Evolutionary conservation across 78 protist genomes (phyloP).

Genomic region (Cyanophora paradoxa): DNA sequence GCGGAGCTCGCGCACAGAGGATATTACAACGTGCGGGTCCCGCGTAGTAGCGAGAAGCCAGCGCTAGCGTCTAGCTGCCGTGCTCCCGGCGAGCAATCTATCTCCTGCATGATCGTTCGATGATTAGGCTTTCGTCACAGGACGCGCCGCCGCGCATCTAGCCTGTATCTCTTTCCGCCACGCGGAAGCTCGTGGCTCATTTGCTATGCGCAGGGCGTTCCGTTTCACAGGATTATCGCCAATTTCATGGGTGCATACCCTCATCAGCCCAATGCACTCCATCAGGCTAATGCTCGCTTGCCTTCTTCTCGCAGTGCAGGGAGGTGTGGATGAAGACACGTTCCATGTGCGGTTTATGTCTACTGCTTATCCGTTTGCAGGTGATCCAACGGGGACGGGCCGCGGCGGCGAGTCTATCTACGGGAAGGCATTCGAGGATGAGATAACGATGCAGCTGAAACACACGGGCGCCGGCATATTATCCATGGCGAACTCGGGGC

Average conservation of each 20-base stretch:
- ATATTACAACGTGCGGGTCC: conserved; percentile 31
- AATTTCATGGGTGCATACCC: conserved; percentile 9
- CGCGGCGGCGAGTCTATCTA: conserved; percentile 78
- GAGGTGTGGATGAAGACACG: conserved; percentile 52
- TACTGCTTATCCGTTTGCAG: too few relatives aligned
- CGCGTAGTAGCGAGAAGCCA: too few relatives aligned
- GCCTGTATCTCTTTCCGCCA: background rate
- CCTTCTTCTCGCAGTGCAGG: conserved; percentile 48
- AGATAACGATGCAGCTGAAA: conserved; percentile 51
- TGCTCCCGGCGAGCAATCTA: background rate
- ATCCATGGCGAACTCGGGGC: conserved; percentile 76
- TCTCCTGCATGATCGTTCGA: background rate
- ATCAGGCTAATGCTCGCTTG: background rate
- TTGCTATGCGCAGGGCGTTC: background rate
- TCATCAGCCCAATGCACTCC: background rate
- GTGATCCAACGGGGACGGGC: conserved; percentile 91
- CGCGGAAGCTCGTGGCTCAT: background rate
- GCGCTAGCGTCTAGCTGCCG: background rate
- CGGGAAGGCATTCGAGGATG: conserved; percentile 76
- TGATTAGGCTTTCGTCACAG: background rate
- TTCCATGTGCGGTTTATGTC: too few relatives aligned
- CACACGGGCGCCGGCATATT: conserved; percentile 83
- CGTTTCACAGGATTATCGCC: conserved; percentile 68
- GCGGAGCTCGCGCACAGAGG: conserved; percentile 34
- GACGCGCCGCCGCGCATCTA: background rate